These are phyloP conservation scores for Pestalotiopsis fici DNA, from an alignment of 2,329 filamentous ascomycete species.

Conservation along the genomic window DNA sequence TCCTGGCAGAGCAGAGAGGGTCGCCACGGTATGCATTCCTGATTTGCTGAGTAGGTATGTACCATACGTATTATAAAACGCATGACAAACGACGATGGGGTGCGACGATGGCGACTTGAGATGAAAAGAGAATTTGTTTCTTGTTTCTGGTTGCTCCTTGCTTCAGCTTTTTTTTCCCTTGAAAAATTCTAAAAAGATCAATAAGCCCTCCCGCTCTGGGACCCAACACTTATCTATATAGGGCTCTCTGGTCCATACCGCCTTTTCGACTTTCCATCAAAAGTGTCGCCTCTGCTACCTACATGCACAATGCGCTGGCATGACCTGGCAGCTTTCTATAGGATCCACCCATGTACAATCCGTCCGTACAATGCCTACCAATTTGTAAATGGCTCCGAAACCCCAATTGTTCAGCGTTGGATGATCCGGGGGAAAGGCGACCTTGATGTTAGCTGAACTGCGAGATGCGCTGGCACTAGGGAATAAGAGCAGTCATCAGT, in stretches of 20 bases:
- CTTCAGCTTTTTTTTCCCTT: neutral
- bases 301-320: conserved; percentile 37
- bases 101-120: neutral
- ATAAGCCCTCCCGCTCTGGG: neutral
- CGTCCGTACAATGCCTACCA: neutral
- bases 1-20: neutral
- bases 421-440: neutral
- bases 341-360: conserved; percentile 20
- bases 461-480: conserved; percentile 5
- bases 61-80: conserved; percentile 3
- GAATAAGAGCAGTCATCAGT: neutral
- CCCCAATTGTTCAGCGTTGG: neutral
- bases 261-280: conserved; percentile 30
- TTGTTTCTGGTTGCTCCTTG: neutral
- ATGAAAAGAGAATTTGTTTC: neutral
- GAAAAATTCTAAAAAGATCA: neutral
- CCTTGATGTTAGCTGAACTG: neutral
- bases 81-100: neutral
- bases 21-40: neutral
- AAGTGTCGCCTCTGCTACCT: conserved; percentile 23
- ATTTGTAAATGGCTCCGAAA: conserved; percentile 7
- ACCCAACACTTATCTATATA: conserved; percentile 9
- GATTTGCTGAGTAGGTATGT: neutral
- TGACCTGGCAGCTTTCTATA: conserved; percentile 35
- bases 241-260: conserved; percentile 29